Percentiles rank a stretch among this genome's conserved stretches.
phyloP scores from a whole-genome alignment of 768 basidiomycete species.

The Lactarius hatsudake region DNA sequence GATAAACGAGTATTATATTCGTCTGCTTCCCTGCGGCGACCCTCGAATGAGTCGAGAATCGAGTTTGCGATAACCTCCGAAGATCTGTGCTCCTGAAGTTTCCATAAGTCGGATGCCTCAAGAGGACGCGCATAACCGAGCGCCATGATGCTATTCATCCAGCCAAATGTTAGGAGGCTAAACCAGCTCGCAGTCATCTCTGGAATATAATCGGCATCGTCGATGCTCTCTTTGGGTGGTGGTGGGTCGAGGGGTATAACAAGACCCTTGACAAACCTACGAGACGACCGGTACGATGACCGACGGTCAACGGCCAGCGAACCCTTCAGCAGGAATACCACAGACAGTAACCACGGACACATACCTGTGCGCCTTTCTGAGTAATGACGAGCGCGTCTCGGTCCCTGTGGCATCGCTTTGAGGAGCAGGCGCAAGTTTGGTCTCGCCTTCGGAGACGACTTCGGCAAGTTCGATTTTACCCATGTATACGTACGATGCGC shows the following conservation, averaged over 20 bases:
- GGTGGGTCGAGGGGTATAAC: slow-evolving; percentile 33
- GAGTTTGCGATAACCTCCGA: slow-evolving; percentile 58
- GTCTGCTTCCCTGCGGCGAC: slow-evolving; percentile 51
- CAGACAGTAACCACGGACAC: background rate
- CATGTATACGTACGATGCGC: background rate
- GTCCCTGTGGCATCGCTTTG: background rate
- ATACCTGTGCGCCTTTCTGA: slow-evolving; percentile 3
- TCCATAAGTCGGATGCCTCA: slow-evolving; percentile 78
- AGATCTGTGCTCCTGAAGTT: slow-evolving; percentile 60
- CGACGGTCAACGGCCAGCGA: background rate
- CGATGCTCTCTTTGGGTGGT: slow-evolving; percentile 50
- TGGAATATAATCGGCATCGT: slow-evolving; percentile 61
- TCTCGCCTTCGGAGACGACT: slow-evolving; percentile 7
- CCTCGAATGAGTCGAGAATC: slow-evolving; percentile 64
- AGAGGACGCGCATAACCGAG: slow-evolving; percentile 81
- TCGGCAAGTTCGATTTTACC: background rate
- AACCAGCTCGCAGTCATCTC: slow-evolving; percentile 63
- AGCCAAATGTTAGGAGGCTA: slow-evolving; percentile 61
- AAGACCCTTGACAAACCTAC: slow-evolving; percentile 24
- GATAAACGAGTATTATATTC: slow-evolving; percentile 71
- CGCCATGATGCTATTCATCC: slow-evolving; percentile 69
- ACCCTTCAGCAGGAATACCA: background rate
- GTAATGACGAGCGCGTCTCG: background rate
- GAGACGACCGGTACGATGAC: background rate
- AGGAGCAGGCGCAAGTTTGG: background rate